phyloP scores from a whole-genome alignment of 495 filamentous ascomycete species.

The Podospora sp. region DNA sequence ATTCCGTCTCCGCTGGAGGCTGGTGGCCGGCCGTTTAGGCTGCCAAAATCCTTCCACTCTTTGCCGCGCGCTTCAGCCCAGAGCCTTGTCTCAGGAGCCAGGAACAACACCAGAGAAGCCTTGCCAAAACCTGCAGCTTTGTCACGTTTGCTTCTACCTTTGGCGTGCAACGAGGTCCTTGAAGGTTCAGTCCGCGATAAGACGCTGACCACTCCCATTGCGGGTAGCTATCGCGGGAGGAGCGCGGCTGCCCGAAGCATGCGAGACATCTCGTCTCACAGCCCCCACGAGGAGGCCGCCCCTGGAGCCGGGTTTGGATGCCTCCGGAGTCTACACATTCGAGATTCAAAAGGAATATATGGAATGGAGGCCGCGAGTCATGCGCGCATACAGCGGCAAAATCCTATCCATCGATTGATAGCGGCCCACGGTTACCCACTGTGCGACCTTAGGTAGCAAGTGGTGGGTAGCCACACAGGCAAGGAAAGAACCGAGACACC shows the following conservation, averaged over 20 bases:
- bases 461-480: neutral
- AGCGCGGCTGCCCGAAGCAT: neutral
- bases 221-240: conserved; percentile 1
- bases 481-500: neutral
- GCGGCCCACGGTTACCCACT: neutral
- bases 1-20: neutral
- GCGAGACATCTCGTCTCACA: neutral
- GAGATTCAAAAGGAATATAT: neutral
- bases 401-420: neutral
- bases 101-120: neutral
- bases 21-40: neutral
- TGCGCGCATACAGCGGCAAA: neutral
- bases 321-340: neutral
- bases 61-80: neutral
- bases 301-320: neutral
- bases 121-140: neutral
- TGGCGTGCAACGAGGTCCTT: neutral
- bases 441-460: neutral
- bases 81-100: neutral
- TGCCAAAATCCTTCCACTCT: neutral
- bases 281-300: neutral
- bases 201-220: conserved; percentile 1
- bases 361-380: neutral
- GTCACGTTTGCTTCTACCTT: neutral
- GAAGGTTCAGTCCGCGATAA: neutral